These are phyloP conservation scores for Crithidia brevicula DNA, from an alignment of 208 protist genomes.

Conservation along the genomic window DNA sequence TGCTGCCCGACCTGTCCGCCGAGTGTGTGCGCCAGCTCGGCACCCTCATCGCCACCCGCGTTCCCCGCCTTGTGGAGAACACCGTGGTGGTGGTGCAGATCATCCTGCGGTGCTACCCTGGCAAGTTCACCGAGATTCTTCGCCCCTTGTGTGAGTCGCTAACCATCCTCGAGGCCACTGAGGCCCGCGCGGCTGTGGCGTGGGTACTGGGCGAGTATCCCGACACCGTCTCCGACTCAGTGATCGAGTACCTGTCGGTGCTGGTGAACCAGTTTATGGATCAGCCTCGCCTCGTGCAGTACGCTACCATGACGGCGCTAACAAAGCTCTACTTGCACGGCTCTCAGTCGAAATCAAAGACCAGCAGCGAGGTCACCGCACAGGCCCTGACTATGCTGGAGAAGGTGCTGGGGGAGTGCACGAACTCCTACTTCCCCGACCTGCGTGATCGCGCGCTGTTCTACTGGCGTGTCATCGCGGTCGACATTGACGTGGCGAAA, in stretches of 20 bases:
- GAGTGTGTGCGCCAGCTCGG: conserved; percentile 95
- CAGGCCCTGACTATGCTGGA: conserved; percentile 80
- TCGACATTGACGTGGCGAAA: conserved; percentile 93
- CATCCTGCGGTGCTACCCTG: conserved; percentile 97
- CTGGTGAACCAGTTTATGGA: conserved; percentile 96
- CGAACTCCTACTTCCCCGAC: conserved; percentile 94
- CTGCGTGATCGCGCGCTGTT: conserved; percentile 98
- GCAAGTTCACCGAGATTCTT: conserved; percentile 93
- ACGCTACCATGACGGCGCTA: conserved; percentile 95
- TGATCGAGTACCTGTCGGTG: conserved; percentile 90
- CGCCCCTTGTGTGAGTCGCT: conserved; percentile 95
- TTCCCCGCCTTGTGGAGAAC: conserved; percentile 98
- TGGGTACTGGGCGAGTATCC: conserved; percentile 99
- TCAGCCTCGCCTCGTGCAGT: conserved; percentile 94
- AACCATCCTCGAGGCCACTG: conserved; percentile 95
- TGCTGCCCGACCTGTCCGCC: conserved; percentile 92
- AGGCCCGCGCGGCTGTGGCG: conserved; percentile 96
- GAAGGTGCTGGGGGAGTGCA: conserved; percentile 81
- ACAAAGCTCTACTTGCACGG: conserved; percentile 97
- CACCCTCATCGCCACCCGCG: conserved; percentile 95
- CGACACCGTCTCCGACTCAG: conserved; percentile 93
- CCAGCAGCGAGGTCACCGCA: not conserved
- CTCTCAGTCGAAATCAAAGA: conserved; percentile 3
- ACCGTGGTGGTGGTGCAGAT: conserved; percentile 97
- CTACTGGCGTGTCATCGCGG: conserved; percentile 97